These are phyloP conservation scores for Metschnikowia similis DNA, from an alignment of 805 yeast species.

Conservation along the genomic window DNA sequence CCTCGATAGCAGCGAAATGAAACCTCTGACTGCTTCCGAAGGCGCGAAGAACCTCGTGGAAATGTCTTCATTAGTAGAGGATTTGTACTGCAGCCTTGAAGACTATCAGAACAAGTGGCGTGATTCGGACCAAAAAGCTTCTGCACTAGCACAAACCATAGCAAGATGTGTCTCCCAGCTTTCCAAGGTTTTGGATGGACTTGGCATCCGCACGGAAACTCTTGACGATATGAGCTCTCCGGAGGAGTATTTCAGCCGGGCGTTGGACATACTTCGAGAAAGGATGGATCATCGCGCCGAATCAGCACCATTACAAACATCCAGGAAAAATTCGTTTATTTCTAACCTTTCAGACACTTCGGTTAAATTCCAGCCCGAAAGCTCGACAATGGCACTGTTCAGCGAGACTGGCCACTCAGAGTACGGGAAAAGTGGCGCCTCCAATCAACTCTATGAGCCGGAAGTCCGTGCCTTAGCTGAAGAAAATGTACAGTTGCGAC, in stretches of 20 bases:
- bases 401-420: neutral
- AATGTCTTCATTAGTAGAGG: constrained; percentile 33
- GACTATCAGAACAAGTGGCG: constrained; percentile 29
- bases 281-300: neutral
- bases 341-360: neutral
- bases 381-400: neutral
- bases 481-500: neutral
- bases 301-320: neutral
- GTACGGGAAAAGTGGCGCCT: neutral
- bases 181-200: constrained; percentile 13
- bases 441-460: neutral
- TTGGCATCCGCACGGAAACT: constrained; percentile 7
- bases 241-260: constrained; percentile 2
- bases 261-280: constrained; percentile 3
- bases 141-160: constrained; percentile 5
- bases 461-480: neutral
- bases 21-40: neutral
- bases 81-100: constrained; percentile 34
- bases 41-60: constrained; percentile 29
- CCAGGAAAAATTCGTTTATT: neutral
- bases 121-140: constrained; percentile 16
- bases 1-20: constrained; percentile 12
- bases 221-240: neutral
- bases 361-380: neutral
- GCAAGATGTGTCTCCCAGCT: constrained; percentile 17